A percentile compares a stretch with the other conserved stretches of the same genome.
phyloP scores from a whole-genome alignment of 345 rosid genomes.

The Brassica incana region DNA sequence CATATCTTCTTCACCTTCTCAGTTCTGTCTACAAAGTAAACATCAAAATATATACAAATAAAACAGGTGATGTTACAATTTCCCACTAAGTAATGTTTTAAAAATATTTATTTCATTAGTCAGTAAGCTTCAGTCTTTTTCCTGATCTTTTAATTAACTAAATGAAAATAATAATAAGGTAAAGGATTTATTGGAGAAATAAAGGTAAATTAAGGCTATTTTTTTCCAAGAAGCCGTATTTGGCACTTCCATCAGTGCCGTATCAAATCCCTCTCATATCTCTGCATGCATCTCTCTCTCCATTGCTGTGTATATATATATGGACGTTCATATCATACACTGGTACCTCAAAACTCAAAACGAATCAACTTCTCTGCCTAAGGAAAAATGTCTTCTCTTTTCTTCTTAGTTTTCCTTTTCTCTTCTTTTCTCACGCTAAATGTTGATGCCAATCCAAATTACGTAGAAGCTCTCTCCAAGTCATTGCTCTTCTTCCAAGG shows the following conservation, averaged over 20 bases:
- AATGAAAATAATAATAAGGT: no score
- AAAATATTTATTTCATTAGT: no score
- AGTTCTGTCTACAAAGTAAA: no score
- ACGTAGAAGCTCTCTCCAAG: conserved; percentile 75
- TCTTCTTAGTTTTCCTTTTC: conserved; percentile 33
- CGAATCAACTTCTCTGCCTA: conserved; percentile 4
- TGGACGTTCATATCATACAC: conserved; percentile 5
- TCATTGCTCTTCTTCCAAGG: conserved; percentile 87
- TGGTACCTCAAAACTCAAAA: conserved; percentile 29
- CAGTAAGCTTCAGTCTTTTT: no score
- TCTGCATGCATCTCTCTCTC: background rate
- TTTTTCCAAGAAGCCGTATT: conserved; percentile 29
- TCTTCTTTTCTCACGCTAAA: conserved; percentile 26
- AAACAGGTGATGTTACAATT: no score
- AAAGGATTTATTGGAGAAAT: background rate
- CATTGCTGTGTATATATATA: conserved; percentile 18
- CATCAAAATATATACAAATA: no score
- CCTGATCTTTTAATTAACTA: no score
- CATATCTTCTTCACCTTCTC: no score
- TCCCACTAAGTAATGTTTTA: no score
- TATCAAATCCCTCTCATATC: conserved; percentile 8
- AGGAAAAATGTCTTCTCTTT: conserved; percentile 19
- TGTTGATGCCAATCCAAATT: conserved; percentile 61
- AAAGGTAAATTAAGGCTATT: conserved; percentile 18
- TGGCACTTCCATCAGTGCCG: conserved; percentile 38